A percentile compares a stretch with the other conserved stretches of the same genome.
These are phyloP conservation scores for Sicyos baderoa DNA, from an alignment of 306 rosid genomes.

Conservation along the genomic window DNA sequence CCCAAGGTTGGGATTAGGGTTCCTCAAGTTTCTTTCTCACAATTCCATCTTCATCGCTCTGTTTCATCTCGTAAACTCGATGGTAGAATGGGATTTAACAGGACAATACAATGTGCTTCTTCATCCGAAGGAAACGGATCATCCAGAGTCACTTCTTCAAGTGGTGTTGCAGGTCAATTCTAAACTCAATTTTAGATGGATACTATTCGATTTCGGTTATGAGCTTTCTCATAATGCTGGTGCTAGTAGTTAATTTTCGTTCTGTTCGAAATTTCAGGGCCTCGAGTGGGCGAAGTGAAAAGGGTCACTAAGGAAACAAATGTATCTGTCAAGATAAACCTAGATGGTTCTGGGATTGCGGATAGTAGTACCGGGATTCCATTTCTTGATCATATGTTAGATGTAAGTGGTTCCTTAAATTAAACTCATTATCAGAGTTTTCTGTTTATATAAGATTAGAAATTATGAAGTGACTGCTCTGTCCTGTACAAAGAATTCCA, in stretches of 20 bases:
- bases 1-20: conserved; percentile 30
- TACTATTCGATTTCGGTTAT: background rate
- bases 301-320: conserved; percentile 80
- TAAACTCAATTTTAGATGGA: background rate
- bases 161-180: conserved; percentile 35
- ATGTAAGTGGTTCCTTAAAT: conserved; percentile 43
- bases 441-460: background rate
- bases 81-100: conserved; percentile 22
- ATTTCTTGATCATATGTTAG: conserved; percentile 94
- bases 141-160: conserved; percentile 27
- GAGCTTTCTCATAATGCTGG: background rate
- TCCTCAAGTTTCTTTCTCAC: conserved; percentile 24
- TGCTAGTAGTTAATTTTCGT: background rate
- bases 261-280: conserved; percentile 31
- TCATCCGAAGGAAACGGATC: conserved; percentile 36
- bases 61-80: conserved; percentile 25
- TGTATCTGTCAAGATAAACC: conserved; percentile 68
- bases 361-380: conserved; percentile 77
- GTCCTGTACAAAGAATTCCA: background rate
- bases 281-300: conserved; percentile 78
- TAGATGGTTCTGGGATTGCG: conserved; percentile 82
- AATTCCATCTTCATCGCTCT: conserved; percentile 20
- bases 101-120: conserved; percentile 34
- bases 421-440: background rate
- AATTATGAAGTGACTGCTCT: background rate